Conservation (phyloP, 768 basidiomycete genomes). For the Lactarius trivialis region DNA sequence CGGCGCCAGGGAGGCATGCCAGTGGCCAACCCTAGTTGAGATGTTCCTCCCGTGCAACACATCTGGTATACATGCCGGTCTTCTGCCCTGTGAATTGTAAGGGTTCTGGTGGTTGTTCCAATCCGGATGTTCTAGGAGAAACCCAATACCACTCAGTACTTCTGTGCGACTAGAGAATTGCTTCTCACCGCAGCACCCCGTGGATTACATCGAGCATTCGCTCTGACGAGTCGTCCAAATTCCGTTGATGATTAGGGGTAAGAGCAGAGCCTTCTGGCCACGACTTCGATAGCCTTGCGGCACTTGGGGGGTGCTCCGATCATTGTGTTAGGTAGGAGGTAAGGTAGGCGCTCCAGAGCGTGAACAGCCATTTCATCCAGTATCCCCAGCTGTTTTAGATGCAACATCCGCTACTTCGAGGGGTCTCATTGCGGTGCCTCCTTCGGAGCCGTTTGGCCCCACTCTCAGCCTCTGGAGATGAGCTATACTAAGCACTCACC, state of each 20-base stretch:
- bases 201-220: neutral
- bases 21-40: neutral
- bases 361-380: neutral
- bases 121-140: neutral
- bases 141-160: neutral
- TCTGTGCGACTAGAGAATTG: neutral
- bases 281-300: neutral
- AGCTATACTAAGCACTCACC: neutral
- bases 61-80: neutral
- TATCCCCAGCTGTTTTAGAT: neutral
- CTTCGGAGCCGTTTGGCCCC: neutral
- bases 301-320: neutral
- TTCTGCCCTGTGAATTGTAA: neutral
- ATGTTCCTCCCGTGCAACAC: neutral
- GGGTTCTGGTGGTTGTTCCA: neutral
- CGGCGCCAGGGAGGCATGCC: too few relatives aligned
- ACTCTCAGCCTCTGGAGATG: neutral
- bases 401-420: neutral
- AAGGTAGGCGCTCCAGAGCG: neutral
- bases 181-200: neutral
- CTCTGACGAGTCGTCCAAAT: neutral
- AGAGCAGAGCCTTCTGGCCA: neutral
- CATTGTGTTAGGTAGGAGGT: conserved; percentile 1
- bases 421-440: neutral
- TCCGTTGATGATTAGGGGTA: neutral